Percentiles rank a stretch among this genome's conserved stretches.
Conservation (phyloP, 129 eudicot genomes). For the Sambucus nigra region DNA sequence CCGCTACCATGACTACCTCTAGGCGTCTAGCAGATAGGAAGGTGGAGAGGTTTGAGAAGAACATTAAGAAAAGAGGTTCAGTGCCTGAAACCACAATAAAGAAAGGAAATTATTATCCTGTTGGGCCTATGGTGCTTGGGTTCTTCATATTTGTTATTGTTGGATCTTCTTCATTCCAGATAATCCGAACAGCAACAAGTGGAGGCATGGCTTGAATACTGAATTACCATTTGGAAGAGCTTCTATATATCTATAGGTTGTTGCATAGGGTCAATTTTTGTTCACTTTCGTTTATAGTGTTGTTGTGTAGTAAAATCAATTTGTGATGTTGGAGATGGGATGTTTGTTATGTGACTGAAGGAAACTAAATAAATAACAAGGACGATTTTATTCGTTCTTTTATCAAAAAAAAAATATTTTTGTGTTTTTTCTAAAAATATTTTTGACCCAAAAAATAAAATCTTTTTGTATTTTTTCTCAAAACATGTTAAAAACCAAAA, state of each 20-base stretch:
- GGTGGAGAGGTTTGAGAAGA: conserved; percentile 65
- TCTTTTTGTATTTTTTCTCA: too few species aligned
- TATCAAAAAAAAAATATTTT: too few species aligned
- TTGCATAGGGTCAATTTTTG: not conserved
- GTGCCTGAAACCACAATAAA: conserved; percentile 46
- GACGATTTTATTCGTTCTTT: too few species aligned
- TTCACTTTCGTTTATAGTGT: conserved; percentile 8
- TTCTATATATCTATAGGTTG: too few species aligned
- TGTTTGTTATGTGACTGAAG: conserved; percentile 15
- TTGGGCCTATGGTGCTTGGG: too few species aligned
- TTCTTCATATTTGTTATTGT: too few species aligned
- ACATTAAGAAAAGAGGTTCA: too few species aligned
- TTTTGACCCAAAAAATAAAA: too few species aligned
- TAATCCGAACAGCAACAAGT: conserved; percentile 53
- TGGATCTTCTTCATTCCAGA: conserved; percentile 54
- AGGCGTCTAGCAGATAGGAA: conserved; percentile 58
- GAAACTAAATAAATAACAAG: too few species aligned
- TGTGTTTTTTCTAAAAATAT: too few species aligned
- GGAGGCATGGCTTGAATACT: conserved; percentile 48
- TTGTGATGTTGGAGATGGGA: conserved; percentile 7
- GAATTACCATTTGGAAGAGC: not conserved
- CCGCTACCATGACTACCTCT: conserved; percentile 58
- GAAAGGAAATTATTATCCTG: conserved; percentile 54
- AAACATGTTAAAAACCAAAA: too few species aligned
- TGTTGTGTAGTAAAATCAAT: not conserved